Base-by-base conservation (phyloP, 2,329 filamentous ascomycete species). In the Penicillium sclerotiorum region DNA sequence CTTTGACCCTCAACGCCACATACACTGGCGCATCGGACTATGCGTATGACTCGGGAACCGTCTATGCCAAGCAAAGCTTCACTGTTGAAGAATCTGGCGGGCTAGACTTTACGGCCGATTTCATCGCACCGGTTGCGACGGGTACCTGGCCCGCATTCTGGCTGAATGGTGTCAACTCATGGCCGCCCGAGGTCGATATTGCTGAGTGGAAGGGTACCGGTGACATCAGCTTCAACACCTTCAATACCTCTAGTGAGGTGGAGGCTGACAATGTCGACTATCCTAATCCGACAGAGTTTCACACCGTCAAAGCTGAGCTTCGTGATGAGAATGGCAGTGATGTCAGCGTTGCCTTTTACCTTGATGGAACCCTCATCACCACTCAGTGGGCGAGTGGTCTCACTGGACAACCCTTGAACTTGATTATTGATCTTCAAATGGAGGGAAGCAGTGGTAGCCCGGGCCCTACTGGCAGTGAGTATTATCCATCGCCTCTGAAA, bases 141-240 rank as follows among this genome's bases (percentile, higher is more conserved):
- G 74, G 78, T 6, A 81, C 79, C 0, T 83, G 81, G 81, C 80
- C 81, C 0, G 81, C 81, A 0, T 83, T 83, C 57, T 83, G 80
- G 81, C 65, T 83, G 12, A 82, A 79, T 1, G 79, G 72, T 0
- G 79, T 79, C 0, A 61, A 79, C 37, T 71, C 74, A 0, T 84
- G 81, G 81, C 81, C 80, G 13, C 81, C 81, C 0, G 81, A 83
- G 73, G 76, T 84, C 47, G 81, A 84, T 60, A 73, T 84, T 66
- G 80, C 80, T 1, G 81, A 84, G 64, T 84, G 81, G 81, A 84
- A 83, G 61, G 81, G 81, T n/a, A 73, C 64, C 27, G 80, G 58
- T 5, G 48, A 58, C 37, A 58, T 63, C 22, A 64, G 60, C 21
- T 61, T 62, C 49, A 63, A 62, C 23, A 59, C 56, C 2, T 63